Conservation (phyloP, 768 basidiomycete genomes). For the Auriscalpium orientale region DNA sequence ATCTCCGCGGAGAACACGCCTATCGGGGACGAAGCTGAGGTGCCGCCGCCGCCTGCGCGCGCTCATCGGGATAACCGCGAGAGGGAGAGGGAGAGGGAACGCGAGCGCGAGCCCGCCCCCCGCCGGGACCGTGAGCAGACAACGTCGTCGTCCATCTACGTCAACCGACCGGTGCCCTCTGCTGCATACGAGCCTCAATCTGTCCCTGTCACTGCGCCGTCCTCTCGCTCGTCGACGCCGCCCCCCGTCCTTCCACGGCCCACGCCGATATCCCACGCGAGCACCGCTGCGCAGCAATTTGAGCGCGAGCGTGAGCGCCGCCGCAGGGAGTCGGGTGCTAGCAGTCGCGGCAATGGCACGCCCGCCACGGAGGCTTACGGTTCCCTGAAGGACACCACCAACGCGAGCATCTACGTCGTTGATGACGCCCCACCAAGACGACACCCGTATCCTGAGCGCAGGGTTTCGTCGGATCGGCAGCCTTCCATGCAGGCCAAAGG, state of each 20-base stretch:
- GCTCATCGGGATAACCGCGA: not conserved
- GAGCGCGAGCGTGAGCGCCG: conserved; percentile 15
- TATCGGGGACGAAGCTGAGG: not conserved
- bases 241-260: not conserved
- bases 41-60: not conserved
- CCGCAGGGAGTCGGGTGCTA: conserved; percentile 9
- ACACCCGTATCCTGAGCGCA: conserved; percentile 4
- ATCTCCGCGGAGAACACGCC: not conserved
- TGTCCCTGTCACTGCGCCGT: not conserved
- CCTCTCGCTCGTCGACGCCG: not conserved
- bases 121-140: conserved; percentile 3
- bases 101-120: not conserved
- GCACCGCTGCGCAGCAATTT: conserved; percentile 7
- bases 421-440: conserved; percentile 2
- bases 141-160: conserved; percentile 1
- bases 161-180: not conserved
- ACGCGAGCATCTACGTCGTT: not conserved
- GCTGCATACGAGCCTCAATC: not conserved
- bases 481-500: conserved; percentile 7
- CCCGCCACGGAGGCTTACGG: not conserved
- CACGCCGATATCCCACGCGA: conserved; percentile 11
- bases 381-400: conserved; percentile 5
- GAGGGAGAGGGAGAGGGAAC: not conserved
- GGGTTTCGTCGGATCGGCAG: conserved; percentile 8
- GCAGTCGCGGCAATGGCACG: not conserved